These are phyloP conservation scores for Curvularia eragrostidis DNA, from an alignment of 2,329 filamentous ascomycete genomes.

Conservation along the genomic window DNA sequence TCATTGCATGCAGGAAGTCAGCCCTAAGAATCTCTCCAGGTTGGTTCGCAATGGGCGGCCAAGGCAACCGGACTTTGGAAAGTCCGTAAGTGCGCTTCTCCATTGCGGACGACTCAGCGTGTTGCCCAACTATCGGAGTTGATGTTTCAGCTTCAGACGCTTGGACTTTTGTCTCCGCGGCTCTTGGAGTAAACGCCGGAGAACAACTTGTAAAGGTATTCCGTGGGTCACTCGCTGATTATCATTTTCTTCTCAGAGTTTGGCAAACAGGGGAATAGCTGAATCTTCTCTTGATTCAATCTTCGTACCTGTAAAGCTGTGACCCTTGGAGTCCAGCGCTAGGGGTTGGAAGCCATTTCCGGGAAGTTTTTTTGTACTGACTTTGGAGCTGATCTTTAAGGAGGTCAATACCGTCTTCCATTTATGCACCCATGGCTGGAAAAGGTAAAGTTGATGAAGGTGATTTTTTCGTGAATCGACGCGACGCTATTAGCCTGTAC, in stretches of 20 bases:
- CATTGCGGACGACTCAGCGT: slow-evolving; percentile 13
- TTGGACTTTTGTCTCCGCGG: slow-evolving; percentile 6
- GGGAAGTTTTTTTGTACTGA: slow-evolving; percentile 9
- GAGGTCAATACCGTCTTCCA: slow-evolving; percentile 39
- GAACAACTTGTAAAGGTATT: slow-evolving; percentile 17
- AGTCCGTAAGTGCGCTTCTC: slow-evolving; percentile 50
- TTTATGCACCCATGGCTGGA: slow-evolving; percentile 59
- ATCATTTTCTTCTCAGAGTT: slow-evolving; percentile 32
- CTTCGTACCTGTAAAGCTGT: slow-evolving; percentile 16
- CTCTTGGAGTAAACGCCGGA: slow-evolving; percentile 22
- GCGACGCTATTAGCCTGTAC: slow-evolving; percentile 20
- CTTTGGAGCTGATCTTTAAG: slow-evolving; percentile 8
- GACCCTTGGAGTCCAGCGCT: slow-evolving; percentile 14
- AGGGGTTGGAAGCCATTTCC: slow-evolving; percentile 11
- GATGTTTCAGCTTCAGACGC: not conserved
- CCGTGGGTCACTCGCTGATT: not conserved
- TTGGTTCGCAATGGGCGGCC: slow-evolving; percentile 40
- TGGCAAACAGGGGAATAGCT: slow-evolving; percentile 59
- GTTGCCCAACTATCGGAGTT: slow-evolving; percentile 22
- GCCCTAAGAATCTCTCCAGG: slow-evolving; percentile 61
- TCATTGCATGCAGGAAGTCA: slow-evolving; percentile 63
- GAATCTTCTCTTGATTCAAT: slow-evolving; percentile 53
- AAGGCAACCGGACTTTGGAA: slow-evolving; percentile 53
- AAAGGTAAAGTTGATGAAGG: slow-evolving; percentile 57
- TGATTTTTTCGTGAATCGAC: slow-evolving; percentile 43